Conservation (phyloP, 805 yeast species). For the Jamesozyma lodderae region DNA sequence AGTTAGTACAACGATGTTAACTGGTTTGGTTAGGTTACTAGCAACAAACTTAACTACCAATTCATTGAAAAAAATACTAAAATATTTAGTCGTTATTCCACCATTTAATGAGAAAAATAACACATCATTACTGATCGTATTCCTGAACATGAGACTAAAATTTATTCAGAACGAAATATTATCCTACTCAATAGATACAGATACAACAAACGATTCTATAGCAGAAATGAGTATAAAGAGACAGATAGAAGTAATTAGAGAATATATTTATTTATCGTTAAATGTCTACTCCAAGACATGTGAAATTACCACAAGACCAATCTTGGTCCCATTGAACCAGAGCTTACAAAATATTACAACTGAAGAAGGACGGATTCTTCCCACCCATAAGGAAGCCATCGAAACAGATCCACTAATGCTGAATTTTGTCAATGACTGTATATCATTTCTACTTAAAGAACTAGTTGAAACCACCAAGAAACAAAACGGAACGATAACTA, state of each 20-base stretch:
- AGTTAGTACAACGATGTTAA: constrained; percentile 47
- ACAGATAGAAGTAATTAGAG: constrained; percentile 76
- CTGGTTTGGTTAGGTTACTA: constrained; percentile 57
- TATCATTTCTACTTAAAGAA: constrained; percentile 25
- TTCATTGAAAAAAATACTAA: constrained; percentile 67
- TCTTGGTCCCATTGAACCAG: constrained; percentile 10
- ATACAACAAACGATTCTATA: constrained; percentile 15
- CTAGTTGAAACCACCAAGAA: constrained; percentile 1
- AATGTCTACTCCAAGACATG: constrained; percentile 19
- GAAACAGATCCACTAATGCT: constrained; percentile 27
- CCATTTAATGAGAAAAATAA: constrained; percentile 34
- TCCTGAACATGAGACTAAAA: constrained; percentile 56
- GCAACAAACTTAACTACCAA: constrained; percentile 71
- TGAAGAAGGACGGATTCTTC: background rate
- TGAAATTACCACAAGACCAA: constrained; percentile 4
- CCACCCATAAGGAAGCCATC: background rate
- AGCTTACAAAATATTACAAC: background rate
- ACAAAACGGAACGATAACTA: constrained; percentile 30
- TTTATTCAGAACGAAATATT: constrained; percentile 57
- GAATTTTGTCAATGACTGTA: constrained; percentile 28
- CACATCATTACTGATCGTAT: constrained; percentile 41
- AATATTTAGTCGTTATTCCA: constrained; percentile 63
- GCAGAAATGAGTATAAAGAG: constrained; percentile 44
- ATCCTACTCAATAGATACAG: constrained; percentile 25
- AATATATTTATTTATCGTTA: constrained; percentile 34